Evolutionary conservation across 306 rosid species (phyloP), one percentile per base, ranked within the genome.

Genomic region (Cercis canadensis): DNA sequence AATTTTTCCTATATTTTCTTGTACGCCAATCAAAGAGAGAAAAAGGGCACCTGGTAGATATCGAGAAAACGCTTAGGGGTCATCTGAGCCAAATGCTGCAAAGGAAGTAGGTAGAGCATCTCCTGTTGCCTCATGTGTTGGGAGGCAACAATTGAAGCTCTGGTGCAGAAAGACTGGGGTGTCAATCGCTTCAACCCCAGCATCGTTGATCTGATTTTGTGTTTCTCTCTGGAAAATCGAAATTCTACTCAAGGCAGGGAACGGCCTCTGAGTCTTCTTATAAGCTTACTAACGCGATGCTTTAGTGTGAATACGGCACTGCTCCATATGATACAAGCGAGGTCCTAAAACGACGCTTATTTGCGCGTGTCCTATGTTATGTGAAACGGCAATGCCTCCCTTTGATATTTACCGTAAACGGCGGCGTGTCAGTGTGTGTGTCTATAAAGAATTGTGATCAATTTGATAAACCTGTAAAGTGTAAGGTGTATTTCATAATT

Each of bases 61-160:
- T 94, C 92, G 69, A 94, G 73, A 78, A 87, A 94, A 67, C 97
- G 97, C 78, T 69, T 84, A 70, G 92, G 85, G 64, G 82, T 81
- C 76, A 76, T 78, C 66, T 76, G 95, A 84, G 94, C 75, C 17
- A 88, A 87, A 82, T 82, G 82, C 32, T 65, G 80, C 17, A 83
- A 68, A 50, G 86, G 84, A 74, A 81, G 77, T 39, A 80, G 61
- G 45, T 57, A 49, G 44, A 72, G 44, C 52, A 64, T 74, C 54
- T 84, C 81, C 7, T 56, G 61, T 31, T 41, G 78, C 57, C 67
- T 61, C 73, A 50, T 15, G 59, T 53, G 44, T 56, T 77, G 76
- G 13, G 69, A 75, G 66, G 75, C 53, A 19, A 63, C 41, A 4
- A 84, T 29, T 3, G 87, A 82, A 72, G 85, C 63, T 74, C 82